Evolutionary conservation across 192 early-diverging fungal genomes (phyloP), one percentile per base, ranked within the genome.

Genomic region (Podila horticola): DNA sequence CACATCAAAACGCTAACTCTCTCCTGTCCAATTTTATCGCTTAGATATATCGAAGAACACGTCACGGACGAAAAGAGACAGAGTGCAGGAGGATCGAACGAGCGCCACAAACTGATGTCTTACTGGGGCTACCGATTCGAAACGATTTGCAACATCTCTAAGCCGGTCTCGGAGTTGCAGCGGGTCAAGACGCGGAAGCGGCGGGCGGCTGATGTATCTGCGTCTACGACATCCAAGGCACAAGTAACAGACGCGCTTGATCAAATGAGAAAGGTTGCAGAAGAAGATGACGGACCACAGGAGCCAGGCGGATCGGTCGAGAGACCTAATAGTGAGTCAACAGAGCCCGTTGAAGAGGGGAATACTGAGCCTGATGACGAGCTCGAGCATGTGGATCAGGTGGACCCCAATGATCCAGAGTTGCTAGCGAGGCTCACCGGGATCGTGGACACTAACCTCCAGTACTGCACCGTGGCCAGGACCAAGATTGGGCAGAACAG

Each of bases 41-140:
- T 88, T 8, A 91, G 96, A n/a, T 97, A 92, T 71, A 88, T 97
- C 4, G 92, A 95, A 67, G 94, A 97, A 59, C 86, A 93, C 31
- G 70, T 85, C 41, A 88, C 87, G 26, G 63, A 69, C 13, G 83
- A 85, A 15, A 85, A 79, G 19, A 69, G 84, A 9, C 65, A 65
- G 7, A 64, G 74, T 6, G 75, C 86, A n/a, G 66, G 41, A 13
- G 86, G 86, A 33, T 50, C 64, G 17, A 76, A 83, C 10, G 88
- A 89, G 12, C 50, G 86, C 49, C 89, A 94, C 66, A 88, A 90
- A 58, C 72, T 92, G 31, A 89, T 95, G 90, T 91, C 82, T 45
- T 98, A 96, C 70, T 93, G 92, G 87, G 97, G 97, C 1, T 98
- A 99, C 84, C 89, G 88, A 66, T 98, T 97, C 74, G 97, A 99